Evolutionary conservation across 2,329 filamentous ascomycete genomes (phyloP).

Genomic region (Fusarium foetens): DNA sequence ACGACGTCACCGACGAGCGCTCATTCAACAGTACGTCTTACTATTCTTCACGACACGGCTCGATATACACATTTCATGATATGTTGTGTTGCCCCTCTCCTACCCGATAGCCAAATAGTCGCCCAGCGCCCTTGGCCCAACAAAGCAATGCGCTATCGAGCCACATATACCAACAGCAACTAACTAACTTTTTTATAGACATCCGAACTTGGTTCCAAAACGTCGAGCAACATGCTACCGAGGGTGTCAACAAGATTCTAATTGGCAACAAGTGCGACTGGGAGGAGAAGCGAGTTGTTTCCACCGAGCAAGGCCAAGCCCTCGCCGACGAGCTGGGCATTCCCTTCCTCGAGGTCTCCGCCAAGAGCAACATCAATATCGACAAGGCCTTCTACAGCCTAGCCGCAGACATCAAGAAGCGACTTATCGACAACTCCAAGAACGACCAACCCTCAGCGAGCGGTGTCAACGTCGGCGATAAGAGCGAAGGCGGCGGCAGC

Average conservation of each 20-base stretch:
- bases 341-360: conserved; percentile 97
- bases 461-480: conserved; percentile 76
- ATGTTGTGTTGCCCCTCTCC: neutral
- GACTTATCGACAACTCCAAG: conserved; percentile 91
- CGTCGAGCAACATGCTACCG: conserved; percentile 96
- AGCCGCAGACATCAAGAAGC: conserved; percentile 97
- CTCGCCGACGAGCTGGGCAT: conserved; percentile 96
- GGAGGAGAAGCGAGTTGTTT: conserved; percentile 98
- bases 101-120: neutral
- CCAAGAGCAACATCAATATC: conserved; percentile 99
- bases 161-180: conserved; percentile 13
- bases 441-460: conserved; percentile 69
- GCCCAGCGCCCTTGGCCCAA: conserved; percentile 3
- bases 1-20: conserved; percentile 96
- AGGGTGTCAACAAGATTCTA: conserved; percentile 99
- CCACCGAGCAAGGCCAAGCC: conserved; percentile 90
- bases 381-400: conserved; percentile 98
- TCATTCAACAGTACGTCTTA: conserved; percentile 86
- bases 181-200: conserved; percentile 64
- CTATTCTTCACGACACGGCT: neutral
- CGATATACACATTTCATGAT: neutral
- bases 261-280: conserved; percentile 99
- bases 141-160: neutral
- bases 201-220: conserved; percentile 99
- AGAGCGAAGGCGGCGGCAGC: conserved; percentile 66